A percentile compares a stretch with the other conserved stretches of the same genome.
Evolutionary conservation across 176 grass and related monocot species (phyloP).

Genomic region (Triticum timopheevii): DNA sequence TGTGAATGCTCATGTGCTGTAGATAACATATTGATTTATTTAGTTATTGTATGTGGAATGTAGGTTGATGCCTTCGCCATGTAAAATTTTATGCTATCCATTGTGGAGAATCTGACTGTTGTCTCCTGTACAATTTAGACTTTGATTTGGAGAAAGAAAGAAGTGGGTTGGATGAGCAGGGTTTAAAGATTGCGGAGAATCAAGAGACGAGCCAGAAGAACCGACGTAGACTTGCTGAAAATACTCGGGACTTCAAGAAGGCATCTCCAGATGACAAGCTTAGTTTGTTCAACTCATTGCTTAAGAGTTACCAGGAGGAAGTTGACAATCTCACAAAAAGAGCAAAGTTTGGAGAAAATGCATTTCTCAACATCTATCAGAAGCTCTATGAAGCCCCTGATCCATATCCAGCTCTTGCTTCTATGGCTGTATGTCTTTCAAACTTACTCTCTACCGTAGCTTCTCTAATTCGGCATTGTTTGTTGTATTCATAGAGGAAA

Average conservation of each 20-base stretch:
- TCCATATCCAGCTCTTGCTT: constrained; percentile 96
- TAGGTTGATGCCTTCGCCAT: neutral
- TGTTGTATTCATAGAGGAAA: neutral
- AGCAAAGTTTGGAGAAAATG: constrained; percentile 99
- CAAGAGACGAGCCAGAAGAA: constrained; percentile 99
- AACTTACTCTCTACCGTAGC: neutral
- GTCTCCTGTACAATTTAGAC: constrained; percentile 41
- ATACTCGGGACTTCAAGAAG: constrained; percentile 94
- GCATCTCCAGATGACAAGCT: constrained; percentile 89
- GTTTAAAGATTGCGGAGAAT: constrained; percentile 96
- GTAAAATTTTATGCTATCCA: neutral
- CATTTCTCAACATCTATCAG: constrained; percentile 99
- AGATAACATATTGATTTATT: neutral
- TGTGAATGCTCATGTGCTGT: neutral
- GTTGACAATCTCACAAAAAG: constrained; percentile 99
- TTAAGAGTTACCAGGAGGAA: constrained; percentile 97
- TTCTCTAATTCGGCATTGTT: neutral
- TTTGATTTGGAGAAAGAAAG: constrained; percentile 99
- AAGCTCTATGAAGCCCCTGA: constrained; percentile 99
- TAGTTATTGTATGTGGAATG: neutral
- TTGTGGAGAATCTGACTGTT: constrained; percentile 22
- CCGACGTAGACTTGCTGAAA: constrained; percentile 93
- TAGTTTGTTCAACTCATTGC: constrained; percentile 89
- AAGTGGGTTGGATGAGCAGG: constrained; percentile 93
- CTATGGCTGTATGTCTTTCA: constrained; percentile 74